Evolutionary conservation across 345 rosid genomes (phyloP).

Genomic region (Alliaria petiolata): DNA sequence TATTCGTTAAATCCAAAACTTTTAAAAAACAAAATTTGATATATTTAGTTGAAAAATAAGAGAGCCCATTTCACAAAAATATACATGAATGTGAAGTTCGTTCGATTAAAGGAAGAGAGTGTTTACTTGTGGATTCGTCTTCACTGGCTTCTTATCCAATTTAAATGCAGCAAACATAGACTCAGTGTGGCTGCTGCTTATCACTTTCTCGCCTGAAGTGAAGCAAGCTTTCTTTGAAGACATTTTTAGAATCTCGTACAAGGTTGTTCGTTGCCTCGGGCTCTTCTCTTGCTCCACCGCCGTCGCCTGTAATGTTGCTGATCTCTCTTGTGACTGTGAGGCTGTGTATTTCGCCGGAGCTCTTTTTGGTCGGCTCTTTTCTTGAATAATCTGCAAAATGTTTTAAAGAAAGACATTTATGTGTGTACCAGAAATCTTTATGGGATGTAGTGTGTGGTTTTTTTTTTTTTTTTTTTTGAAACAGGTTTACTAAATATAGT

Average conservation of each 20-base stretch:
- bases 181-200: constrained; percentile 47
- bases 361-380: constrained; percentile 45
- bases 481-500: no score
- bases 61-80: neutral
- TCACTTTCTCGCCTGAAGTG: constrained; percentile 30
- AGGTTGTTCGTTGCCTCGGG: constrained; percentile 42
- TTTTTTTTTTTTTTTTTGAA: no score
- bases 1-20: neutral
- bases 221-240: constrained; percentile 47
- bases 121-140: constrained; percentile 23
- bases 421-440: neutral
- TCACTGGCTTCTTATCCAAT: constrained; percentile 46
- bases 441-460: neutral
- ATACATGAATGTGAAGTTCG: neutral
- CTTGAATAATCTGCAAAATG: constrained; percentile 43
- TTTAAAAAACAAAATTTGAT: neutral
- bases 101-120: neutral
- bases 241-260: constrained; percentile 60
- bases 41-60: neutral
- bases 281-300: constrained; percentile 32
- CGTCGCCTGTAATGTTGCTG: constrained; percentile 30
- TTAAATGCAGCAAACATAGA: constrained; percentile 80
- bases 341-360: constrained; percentile 53
- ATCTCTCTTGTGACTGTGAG: constrained; percentile 47
- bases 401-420: neutral